Conservation (phyloP, 1,139 yeast genomes). For the Pichia sp. region DNA sequence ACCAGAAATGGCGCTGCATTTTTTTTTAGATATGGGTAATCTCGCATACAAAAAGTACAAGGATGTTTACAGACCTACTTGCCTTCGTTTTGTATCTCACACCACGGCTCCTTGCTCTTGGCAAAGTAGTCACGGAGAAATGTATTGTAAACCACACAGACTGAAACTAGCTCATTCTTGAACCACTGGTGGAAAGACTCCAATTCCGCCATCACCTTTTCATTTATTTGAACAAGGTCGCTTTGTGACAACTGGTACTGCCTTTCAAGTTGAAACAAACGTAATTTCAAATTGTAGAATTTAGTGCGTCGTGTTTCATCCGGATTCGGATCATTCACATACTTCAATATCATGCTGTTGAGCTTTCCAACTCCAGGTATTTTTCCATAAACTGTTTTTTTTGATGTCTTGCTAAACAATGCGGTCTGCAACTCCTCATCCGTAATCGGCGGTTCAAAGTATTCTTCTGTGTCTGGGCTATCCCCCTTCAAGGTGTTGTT, state of each 20-base stretch:
- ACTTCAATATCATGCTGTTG: constrained; percentile 50
- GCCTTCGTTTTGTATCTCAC: not conserved
- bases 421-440: constrained; percentile 37
- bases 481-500: not conserved
- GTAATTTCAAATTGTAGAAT: constrained; percentile 38
- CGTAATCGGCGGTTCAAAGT: constrained; percentile 28
- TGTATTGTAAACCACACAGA: constrained; percentile 24
- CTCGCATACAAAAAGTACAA: not conserved
- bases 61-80: not conserved
- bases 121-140: constrained; percentile 25
- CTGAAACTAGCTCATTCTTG: constrained; percentile 22
- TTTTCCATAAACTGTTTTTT: constrained; percentile 28
- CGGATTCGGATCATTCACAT: constrained; percentile 52
- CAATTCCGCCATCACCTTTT: constrained; percentile 33
- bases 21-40: not conserved
- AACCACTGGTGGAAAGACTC: constrained; percentile 31
- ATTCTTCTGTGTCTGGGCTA: constrained; percentile 8
- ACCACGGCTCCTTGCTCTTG: constrained; percentile 27
- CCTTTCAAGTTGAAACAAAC: constrained; percentile 43
- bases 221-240: constrained; percentile 44
- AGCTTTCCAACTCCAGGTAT: constrained; percentile 45
- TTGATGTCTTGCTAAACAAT: constrained; percentile 27
- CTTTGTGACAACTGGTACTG: constrained; percentile 46
- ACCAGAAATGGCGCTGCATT: not conserved
- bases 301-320: constrained; percentile 50